Evolutionary conservation across 179 eudicot genomes (phyloP).

Genomic region (Beta macrorhiza): DNA sequence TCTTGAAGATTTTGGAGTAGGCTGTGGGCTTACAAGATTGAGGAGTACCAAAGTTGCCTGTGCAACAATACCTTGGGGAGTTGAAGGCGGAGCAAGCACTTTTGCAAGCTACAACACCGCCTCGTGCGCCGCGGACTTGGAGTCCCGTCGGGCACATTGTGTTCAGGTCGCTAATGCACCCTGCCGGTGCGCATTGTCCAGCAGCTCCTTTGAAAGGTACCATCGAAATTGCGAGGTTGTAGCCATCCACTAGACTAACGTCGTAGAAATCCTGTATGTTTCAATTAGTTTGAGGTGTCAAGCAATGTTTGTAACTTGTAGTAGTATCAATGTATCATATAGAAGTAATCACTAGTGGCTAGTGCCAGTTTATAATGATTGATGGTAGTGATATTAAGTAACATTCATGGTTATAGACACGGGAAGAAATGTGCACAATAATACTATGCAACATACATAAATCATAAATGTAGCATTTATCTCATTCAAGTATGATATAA

Average conservation of each 20-base stretch:
- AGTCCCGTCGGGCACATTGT: conserved; percentile 86
- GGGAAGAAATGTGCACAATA: not conserved
- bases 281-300: not conserved
- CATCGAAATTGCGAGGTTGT: conserved; percentile 77
- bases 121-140: conserved; percentile 62
- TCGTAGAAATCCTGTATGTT: conserved; percentile 72
- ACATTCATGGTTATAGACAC: not conserved
- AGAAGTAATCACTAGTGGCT: too few relatives aligned
- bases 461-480: too few relatives aligned
- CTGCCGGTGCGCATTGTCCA: conserved; percentile 65
- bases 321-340: too few relatives aligned
- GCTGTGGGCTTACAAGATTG: conserved; percentile 86
- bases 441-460: not conserved
- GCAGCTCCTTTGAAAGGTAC: conserved; percentile 63
- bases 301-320: too few relatives aligned
- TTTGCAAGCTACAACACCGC: conserved; percentile 76
- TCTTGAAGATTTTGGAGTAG: conserved; percentile 79
- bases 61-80: conserved; percentile 85
- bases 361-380: too few relatives aligned
- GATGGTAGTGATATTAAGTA: not conserved
- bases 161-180: conserved; percentile 87
- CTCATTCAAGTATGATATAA: too few relatives aligned
- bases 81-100: conserved; percentile 91
- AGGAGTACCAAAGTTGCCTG: conserved; percentile 77
- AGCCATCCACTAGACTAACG: conserved; percentile 90